Base-by-base conservation (phyloP, 148 eudicot species). In the Vaccinium darrowii region DNA sequence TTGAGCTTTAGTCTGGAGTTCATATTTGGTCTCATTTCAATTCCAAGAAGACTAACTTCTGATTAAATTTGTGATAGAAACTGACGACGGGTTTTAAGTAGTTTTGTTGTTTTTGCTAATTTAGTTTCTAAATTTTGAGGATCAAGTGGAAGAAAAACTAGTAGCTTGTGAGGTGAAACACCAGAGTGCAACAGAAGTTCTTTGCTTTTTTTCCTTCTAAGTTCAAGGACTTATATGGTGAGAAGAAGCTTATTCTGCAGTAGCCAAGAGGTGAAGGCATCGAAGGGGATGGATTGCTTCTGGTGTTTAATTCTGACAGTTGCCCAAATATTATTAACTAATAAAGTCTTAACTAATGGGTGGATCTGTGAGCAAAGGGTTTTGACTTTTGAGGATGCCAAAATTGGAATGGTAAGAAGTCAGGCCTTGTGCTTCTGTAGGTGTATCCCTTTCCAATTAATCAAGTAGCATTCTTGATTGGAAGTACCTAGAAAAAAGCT, bases 11-110 rank as follows among this genome's bases (percentile, higher is more conserved):
- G 8, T 60, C 73, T 81, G 15, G 33, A 15, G 21, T 81, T 16
- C 56, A 25, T 30, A 27, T 50, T 25, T 15, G 65, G n/a, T n/a
- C 73, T 67, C 73, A 27, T 67, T 65, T 19, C 52, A 8, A 18
- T 47, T 27, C 49, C 33, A 21, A 81, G 57, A 81, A 67, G 56
- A 50, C 0, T 33, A 67, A 67, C 72, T 25, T 25, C 25, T 78
- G 47, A 78, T 25, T 52, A 81, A 49, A 23, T 63, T 3, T 63
- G 39, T 63, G 57, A 63, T 81, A n/a, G 49, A 81, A 57, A 81
- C 33, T 63, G 16, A n/a, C 6, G 25, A 78, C 27, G 5, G 56
- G 57, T 49, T 63, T 15, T 15, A 12, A 19, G 36, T 81, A 47
- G 47, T 81, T 19, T 60, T 81, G 56, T 80, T 80, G 82, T 13